These are phyloP conservation scores for Pyrenochaeta sp. DNA, from an alignment of 2,329 filamentous ascomycete genomes.

Conservation along the genomic window DNA sequence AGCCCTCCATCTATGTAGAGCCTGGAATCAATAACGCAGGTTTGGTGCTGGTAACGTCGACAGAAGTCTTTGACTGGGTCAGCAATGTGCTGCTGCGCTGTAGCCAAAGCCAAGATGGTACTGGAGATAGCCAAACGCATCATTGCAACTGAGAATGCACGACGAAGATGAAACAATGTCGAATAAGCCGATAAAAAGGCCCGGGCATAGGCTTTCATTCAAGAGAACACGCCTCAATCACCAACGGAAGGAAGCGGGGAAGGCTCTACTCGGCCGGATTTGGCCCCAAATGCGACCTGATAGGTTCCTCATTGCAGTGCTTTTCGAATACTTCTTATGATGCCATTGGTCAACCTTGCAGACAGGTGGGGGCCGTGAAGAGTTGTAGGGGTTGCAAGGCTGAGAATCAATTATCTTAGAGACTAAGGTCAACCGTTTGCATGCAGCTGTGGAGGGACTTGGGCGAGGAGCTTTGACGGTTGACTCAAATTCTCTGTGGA, in stretches of 20 bases:
- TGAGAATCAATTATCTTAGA: not conserved
- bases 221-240: not conserved
- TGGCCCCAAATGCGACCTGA: not conserved
- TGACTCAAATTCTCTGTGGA: too few species aligned
- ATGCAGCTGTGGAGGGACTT: too few species aligned
- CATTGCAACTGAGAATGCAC: not conserved
- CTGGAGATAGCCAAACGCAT: not conserved
- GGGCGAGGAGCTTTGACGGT: too few species aligned
- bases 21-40: constrained; percentile 63
- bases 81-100: constrained; percentile 3
- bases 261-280: not conserved
- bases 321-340: not conserved
- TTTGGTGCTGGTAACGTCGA: constrained; percentile 60
- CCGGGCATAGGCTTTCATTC: not conserved
- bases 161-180: not conserved
- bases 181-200: not conserved
- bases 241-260: not conserved
- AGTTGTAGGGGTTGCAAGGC: not conserved
- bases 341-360: not conserved
- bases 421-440: too few species aligned
- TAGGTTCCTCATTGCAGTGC: not conserved
- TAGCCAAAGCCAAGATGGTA: not conserved
- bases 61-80: constrained; percentile 29
- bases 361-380: not conserved
- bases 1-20: constrained; percentile 68